A percentile compares a stretch with the other conserved stretches of the same genome.
phyloP scores from a whole-genome alignment of 2,329 filamentous ascomycete genomes.

The Apiospora koreana region DNA sequence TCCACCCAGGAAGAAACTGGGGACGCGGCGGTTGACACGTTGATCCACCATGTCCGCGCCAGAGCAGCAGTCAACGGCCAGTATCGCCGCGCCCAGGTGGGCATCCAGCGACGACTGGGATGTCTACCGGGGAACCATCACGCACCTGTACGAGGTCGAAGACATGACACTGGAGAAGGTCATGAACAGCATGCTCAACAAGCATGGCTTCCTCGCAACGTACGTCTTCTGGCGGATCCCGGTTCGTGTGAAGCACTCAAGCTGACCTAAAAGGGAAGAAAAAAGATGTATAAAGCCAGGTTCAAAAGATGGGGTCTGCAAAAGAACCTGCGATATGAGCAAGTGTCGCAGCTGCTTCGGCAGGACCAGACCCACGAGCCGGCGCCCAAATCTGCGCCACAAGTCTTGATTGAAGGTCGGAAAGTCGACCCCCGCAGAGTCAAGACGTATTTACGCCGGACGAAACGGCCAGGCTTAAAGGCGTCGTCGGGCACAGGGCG shows the following conservation, averaged over 20 bases:
- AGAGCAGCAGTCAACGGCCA: background rate
- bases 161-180: conserved; percentile 7
- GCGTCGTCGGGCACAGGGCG: background rate
- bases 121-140: background rate
- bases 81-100: conserved; percentile 3
- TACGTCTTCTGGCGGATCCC: background rate
- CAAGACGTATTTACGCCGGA: conserved; percentile 6
- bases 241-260: background rate
- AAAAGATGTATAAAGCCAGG: conserved; percentile 9
- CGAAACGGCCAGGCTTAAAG: conserved; percentile 5
- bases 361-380: background rate
- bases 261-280: background rate
- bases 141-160: conserved; percentile 5
- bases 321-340: conserved; percentile 9
- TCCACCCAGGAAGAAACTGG: background rate
- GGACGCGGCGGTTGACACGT: background rate
- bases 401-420: conserved; percentile 6
- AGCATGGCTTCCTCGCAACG: conserved; percentile 11
- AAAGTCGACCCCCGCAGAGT: background rate
- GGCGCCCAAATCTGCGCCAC: background rate
- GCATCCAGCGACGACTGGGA: conserved; percentile 7
- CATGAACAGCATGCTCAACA: conserved; percentile 1
- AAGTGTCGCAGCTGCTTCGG: background rate
- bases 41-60: conserved; percentile 8
- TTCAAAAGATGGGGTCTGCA: conserved; percentile 8